Base-by-base conservation (phyloP, 164 flowering plant genomes). In the Vitis labrusca region DNA sequence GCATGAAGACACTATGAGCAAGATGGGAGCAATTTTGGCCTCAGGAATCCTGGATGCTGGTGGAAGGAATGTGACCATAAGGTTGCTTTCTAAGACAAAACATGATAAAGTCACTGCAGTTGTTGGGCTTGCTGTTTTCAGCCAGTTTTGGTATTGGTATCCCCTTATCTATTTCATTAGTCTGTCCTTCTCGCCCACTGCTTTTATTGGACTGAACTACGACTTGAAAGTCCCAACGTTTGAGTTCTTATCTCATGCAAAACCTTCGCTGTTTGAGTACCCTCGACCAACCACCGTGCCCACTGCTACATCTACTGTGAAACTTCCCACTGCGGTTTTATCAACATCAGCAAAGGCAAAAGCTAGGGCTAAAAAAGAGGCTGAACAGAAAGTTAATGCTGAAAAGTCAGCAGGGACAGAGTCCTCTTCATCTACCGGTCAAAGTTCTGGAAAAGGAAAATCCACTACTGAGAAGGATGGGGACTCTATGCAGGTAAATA, bases 121-220 rank as follows among this genome's bases (percentile, higher is more conserved):
- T 13, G 90, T 95, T 72, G 99, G 99, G 52, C 92, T 96, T 65
- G 98, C 99, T 63, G 95, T 96, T 54, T 96, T 96, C 71, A 91
- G 91, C 78, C 99, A 93, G 82, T 96, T 93, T 76, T 93, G 99
- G 99, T 93, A 96, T 69, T 96, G 99, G 99, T 96, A 93, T 79
- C 99, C 99, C 5, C 91, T 93, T 16, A 92, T 91, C 55, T 96
- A 96, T 67, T 96, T 93, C 75, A 73, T 90, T 50, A 96, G 97
- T 79, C 79, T 96, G 73, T 58, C 99, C 1, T 93, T 96, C 77
- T 93, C 99, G 11, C 98, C 97, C 48, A 91, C 99, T 9, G 99
- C 99, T 27, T 84, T 96, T 27, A 86, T 96, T 72, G 99, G 99
- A 15, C 86, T 93, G 64, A 96, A 96, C 83, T 83, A 88, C 78